Evolutionary conservation across 169 alveolate species (phyloP), one percentile per base, ranked within the genome.

Genomic region (Eimeria falciformis): DNA sequence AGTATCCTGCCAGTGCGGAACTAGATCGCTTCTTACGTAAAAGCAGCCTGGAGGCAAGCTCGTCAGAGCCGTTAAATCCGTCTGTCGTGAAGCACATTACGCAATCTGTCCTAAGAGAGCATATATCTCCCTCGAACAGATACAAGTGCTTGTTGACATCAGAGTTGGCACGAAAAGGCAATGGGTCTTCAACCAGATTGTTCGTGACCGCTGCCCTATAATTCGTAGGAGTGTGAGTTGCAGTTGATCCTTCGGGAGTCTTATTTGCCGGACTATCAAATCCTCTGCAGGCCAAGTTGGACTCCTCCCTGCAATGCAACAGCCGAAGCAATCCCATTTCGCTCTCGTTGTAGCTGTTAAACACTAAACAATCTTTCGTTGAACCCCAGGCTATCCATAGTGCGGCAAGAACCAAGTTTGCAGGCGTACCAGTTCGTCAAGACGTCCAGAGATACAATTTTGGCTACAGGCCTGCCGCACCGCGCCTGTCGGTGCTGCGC

Each of bases 21-120:
- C 40, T 33, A 33, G 40, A 33, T 33, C 40, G 40, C 2, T 33
- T 12, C 83, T 33, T 40, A 73, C 83, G 37, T 14, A 56, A 37
- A 21, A 73, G 58, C 55, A 73, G 83, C 25, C 83, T 37, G 7
- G 58, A 9, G 6, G 83, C 25, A 5, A 73, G 58, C n/a, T 43
- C 83, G 55, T 73, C 83, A 9, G 83, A 37, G 58, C 83, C 58
- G 27, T 29, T 73, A 27, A 73, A 73, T 9, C 83, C 83, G 21
- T 73, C 83, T 6, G 83, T 40, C 12, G 83, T 73, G 58, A 73
- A 73, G 27, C 83, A 73, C 62, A 73, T 37, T 3, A 73, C 7
- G 29, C 83, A 73, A 9, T 73, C 83, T 12, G 83, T 73, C 25
- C 83, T 43, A 5, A 73, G 56, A 5, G 62, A 9, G 62, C 83